phyloP scores from a whole-genome alignment of 352 stramenopile species.

The Saprolegnia parasitica region DNA sequence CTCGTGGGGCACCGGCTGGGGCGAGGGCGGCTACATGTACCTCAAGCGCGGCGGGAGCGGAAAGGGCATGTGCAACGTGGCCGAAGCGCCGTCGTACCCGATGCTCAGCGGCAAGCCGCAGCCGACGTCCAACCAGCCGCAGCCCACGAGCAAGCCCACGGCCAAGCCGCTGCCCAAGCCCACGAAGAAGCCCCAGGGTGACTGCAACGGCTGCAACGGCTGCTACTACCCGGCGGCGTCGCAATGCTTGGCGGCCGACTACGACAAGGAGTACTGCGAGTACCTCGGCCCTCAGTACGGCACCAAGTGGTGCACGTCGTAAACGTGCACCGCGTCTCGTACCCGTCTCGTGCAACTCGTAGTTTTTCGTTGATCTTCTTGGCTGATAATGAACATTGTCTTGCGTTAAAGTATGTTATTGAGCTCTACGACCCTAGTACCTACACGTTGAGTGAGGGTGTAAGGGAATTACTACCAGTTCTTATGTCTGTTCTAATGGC shows the following conservation, averaged over 20 bases:
- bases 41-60: background rate
- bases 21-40: constrained; percentile 46
- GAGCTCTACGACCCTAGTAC: too few relatives aligned
- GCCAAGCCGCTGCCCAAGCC: background rate
- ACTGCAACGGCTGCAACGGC: too few relatives aligned
- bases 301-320: background rate
- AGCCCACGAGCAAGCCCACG: background rate
- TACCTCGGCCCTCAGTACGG: background rate
- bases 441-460: too few relatives aligned
- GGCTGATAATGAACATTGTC: too few relatives aligned
- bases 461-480: too few relatives aligned
- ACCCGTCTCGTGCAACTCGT: too few relatives aligned
- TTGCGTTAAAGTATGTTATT: too few relatives aligned
- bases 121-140: background rate
- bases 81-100: background rate
- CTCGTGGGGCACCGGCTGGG: constrained; percentile 63
- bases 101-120: background rate
- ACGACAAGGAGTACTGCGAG: constrained; percentile 9
- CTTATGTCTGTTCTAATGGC: too few relatives aligned
- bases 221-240: too few relatives aligned
- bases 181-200: background rate
- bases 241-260: constrained; percentile 1
- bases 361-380: too few relatives aligned
- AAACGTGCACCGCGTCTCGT: too few relatives aligned
- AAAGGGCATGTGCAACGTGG: constrained; percentile 8